These are phyloP conservation scores for Suhomyces vadensis DNA, from an alignment of 805 yeast genomes.

Conservation along the genomic window DNA sequence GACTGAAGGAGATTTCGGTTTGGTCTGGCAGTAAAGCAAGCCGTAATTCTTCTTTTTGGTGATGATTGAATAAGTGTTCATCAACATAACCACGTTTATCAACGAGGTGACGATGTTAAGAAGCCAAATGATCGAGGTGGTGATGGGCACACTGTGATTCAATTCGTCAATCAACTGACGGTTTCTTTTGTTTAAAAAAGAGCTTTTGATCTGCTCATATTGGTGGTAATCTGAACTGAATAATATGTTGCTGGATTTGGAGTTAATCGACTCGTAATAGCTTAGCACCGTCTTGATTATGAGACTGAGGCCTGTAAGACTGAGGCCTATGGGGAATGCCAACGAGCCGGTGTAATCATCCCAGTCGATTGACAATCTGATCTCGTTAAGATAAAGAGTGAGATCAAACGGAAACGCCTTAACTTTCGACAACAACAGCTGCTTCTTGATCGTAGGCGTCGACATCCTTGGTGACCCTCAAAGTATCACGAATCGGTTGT, in stretches of 20 bases:
- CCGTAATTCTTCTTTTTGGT: constrained; percentile 30
- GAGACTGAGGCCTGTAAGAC: constrained; percentile 19
- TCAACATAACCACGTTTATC: constrained; percentile 7
- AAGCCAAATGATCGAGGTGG: constrained; percentile 19
- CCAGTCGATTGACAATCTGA: constrained; percentile 43
- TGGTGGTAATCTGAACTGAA: constrained; percentile 37
- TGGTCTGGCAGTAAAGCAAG: constrained; percentile 28
- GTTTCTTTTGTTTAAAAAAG: constrained; percentile 8
- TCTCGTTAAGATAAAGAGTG: constrained; percentile 36
- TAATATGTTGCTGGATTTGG: constrained; percentile 30
- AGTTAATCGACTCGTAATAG: constrained; percentile 28
- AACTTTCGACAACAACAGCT: constrained; percentile 31
- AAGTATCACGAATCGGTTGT: not conserved
- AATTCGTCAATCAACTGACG: constrained; percentile 2
- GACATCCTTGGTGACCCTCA: not conserved
- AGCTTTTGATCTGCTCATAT: constrained; percentile 31
- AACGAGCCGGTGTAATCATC: constrained; percentile 33
- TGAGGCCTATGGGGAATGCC: constrained; percentile 33
- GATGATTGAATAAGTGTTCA: constrained; percentile 15
- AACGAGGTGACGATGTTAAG: constrained; percentile 13
- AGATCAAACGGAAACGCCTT: constrained; percentile 36
- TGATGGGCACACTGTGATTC: constrained; percentile 8
- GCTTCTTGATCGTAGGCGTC: constrained; percentile 13
- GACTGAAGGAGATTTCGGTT: constrained; percentile 29
- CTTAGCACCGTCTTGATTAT: constrained; percentile 22